Evolutionary conservation across 345 rosid genomes (phyloP).

Genomic region (Salix suchowensis): DNA sequence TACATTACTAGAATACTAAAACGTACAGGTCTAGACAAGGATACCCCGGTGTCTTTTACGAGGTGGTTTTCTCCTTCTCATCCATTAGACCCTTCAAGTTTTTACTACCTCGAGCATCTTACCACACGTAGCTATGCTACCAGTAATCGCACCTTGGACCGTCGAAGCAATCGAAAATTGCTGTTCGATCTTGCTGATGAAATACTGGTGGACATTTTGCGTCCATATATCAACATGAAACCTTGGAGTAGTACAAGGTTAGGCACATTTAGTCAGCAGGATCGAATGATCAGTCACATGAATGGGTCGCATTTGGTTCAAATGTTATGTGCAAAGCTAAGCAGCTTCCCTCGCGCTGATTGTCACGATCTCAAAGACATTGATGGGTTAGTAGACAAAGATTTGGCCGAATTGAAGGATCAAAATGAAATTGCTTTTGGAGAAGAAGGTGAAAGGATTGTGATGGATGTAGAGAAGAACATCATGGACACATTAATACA

Average conservation of each 20-base stretch:
- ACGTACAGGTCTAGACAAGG: slow-evolving; percentile 47
- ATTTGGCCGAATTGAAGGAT: slow-evolving; percentile 31
- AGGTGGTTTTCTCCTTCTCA: slow-evolving; percentile 64
- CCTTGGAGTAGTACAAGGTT: slow-evolving; percentile 35
- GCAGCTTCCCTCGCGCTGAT: slow-evolving; percentile 41
- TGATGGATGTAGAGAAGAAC: slow-evolving; percentile 43
- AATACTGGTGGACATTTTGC: slow-evolving; percentile 49
- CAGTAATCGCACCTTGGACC: slow-evolving; percentile 19
- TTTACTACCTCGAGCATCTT: slow-evolving; percentile 51
- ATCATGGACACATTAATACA: slow-evolving; percentile 41
- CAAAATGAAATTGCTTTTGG: slow-evolving; percentile 21
- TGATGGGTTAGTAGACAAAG: slow-evolving; percentile 52
- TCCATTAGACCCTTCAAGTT: slow-evolving; percentile 66
- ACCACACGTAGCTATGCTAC: not conserved
- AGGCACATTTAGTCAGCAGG: not conserved
- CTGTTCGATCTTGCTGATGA: slow-evolving; percentile 64
- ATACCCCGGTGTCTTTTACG: slow-evolving; percentile 41
- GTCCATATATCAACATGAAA: slow-evolving; percentile 44
- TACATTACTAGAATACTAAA: slow-evolving; percentile 55
- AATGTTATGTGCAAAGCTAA: slow-evolving; percentile 30
- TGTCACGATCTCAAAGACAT: slow-evolving; percentile 67
- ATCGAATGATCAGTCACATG: not conserved
- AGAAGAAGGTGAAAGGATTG: slow-evolving; percentile 55
- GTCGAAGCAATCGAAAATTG: slow-evolving; percentile 56
- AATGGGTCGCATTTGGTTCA: slow-evolving; percentile 41